phyloP scores from a whole-genome alignment of 2,329 filamentous ascomycete species.

The Xylariaceae sp. region DNA sequence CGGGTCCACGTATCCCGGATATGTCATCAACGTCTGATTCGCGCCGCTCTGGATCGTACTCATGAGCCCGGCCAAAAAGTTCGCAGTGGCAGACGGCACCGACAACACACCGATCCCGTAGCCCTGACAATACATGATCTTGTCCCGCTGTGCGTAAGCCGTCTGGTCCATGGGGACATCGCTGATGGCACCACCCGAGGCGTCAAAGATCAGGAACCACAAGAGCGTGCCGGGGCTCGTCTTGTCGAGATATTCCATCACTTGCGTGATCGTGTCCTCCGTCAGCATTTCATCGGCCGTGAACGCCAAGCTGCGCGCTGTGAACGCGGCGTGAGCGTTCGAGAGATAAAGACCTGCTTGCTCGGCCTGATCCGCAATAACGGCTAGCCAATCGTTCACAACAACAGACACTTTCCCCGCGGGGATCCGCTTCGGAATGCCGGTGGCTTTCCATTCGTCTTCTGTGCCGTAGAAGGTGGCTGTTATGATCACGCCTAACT shows the following conservation, averaged over 20 bases:
- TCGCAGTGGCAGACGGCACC: conserved; percentile 41
- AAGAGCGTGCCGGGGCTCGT: conserved; percentile 45
- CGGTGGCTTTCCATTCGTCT: conserved; percentile 48
- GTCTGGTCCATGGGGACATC: conserved; percentile 52
- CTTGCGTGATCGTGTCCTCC: conserved; percentile 37
- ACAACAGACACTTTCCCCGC: conserved; percentile 39
- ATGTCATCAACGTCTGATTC: conserved; percentile 43
- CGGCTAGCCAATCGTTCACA: conserved; percentile 58
- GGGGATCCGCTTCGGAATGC: conserved; percentile 45
- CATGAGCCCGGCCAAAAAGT: conserved; percentile 50
- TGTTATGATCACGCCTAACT: conserved; percentile 50
- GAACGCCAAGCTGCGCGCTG: conserved; percentile 53
- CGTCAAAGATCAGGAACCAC: conserved; percentile 60
- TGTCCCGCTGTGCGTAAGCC: conserved; percentile 59
- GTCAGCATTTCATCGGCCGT: conserved; percentile 43
- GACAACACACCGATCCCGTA: conserved; percentile 49
- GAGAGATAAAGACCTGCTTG: conserved; percentile 42
- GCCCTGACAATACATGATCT: conserved; percentile 57
- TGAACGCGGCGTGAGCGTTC: conserved; percentile 47
- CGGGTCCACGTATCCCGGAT: conserved; percentile 59
- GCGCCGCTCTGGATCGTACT: conserved; percentile 36
- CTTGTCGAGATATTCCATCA: conserved; percentile 51
- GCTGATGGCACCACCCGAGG: conserved; percentile 53
- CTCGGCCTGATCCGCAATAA: conserved; percentile 49
- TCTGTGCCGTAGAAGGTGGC: conserved; percentile 57